Percentiles rank a stretch among this genome's conserved stretches.
These are phyloP conservation scores for Xerocomellus amylosporus DNA, from an alignment of 768 basidiomycete genomes.

Conservation along the genomic window DNA sequence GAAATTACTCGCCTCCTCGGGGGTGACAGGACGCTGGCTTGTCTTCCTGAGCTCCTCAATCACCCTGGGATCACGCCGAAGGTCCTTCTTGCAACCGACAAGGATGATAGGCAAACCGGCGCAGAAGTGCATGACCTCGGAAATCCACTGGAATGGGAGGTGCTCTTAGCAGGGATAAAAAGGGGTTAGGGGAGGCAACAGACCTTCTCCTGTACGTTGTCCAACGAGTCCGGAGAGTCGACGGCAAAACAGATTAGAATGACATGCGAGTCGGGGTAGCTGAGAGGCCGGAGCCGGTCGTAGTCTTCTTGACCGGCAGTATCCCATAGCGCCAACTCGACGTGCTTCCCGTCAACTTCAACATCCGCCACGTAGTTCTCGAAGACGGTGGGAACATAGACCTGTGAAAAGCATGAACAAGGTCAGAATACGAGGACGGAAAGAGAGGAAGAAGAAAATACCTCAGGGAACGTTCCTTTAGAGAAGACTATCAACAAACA, in stretches of 20 bases:
- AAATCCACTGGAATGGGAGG: slow-evolving; percentile 75
- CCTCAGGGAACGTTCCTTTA: slow-evolving; percentile 96
- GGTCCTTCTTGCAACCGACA: slow-evolving; percentile 99
- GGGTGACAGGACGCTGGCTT: slow-evolving; percentile 90
- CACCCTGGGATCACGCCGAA: slow-evolving; percentile 88
- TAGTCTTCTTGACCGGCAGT: slow-evolving; percentile 99
- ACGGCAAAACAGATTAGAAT: slow-evolving; percentile 99
- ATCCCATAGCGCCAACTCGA: slow-evolving; percentile 99
- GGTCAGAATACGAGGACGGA: background rate
- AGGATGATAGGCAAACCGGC: slow-evolving; percentile 92
- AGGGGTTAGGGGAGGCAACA: slow-evolving; percentile 26
- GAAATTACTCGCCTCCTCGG: slow-evolving; percentile 68
- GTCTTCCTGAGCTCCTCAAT: slow-evolving; percentile 94
- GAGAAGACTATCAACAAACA: slow-evolving; percentile 95
- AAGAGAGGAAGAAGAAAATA: slow-evolving; percentile 28
- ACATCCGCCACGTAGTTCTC: slow-evolving; percentile 99
- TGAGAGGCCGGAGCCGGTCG: slow-evolving; percentile 95
- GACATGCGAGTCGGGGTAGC: slow-evolving; percentile 99
- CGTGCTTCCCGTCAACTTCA: slow-evolving; percentile 97
- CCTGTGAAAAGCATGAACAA: slow-evolving; percentile 45
- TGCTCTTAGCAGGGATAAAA: slow-evolving; percentile 6
- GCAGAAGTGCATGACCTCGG: slow-evolving; percentile 98
- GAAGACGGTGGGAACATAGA: slow-evolving; percentile 98
- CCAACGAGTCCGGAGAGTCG: slow-evolving; percentile 96
- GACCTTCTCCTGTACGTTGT: slow-evolving; percentile 99